Conservation (phyloP, 257 asterid genomes). For the Marsdenia floribunda region DNA sequence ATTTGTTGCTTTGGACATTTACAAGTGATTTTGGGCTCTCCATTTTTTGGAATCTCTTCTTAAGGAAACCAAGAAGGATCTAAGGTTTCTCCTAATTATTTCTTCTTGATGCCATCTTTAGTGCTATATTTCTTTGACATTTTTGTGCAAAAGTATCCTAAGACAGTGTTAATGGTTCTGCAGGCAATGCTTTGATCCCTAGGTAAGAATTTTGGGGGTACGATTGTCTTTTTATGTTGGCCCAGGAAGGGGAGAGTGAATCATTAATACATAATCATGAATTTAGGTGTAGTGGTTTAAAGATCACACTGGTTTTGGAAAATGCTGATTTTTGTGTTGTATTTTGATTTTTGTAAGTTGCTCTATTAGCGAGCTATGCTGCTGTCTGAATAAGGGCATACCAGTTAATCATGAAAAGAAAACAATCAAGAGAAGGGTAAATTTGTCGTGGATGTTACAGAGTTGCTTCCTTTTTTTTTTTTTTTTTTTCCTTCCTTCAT, state of each 20-base stretch:
- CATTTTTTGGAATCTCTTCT: background rate
- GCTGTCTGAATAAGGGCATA: too few species aligned
- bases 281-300: background rate
- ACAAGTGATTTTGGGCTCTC: background rate
- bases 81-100: background rate
- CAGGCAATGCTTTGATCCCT: background rate
- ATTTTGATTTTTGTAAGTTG: background rate
- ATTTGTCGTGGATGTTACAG: background rate
- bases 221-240: too few species aligned
- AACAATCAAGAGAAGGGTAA: background rate
- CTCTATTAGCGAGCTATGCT: background rate
- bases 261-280: background rate
- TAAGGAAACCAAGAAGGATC: background rate
- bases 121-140: background rate
- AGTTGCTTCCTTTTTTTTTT: background rate
- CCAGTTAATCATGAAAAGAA: background rate
- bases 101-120: background rate
- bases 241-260: background rate
- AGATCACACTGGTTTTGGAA: background rate
- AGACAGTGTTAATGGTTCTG: background rate
- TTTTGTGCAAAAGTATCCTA: background rate
- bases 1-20: background rate
- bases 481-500: too few species aligned
- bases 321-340: background rate
- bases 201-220: background rate